A percentile compares a stretch with the other conserved stretches of the same genome.
Evolutionary conservation across 2,329 filamentous ascomycete genomes (phyloP).

Genomic region (Fusarium protoensiforme): DNA sequence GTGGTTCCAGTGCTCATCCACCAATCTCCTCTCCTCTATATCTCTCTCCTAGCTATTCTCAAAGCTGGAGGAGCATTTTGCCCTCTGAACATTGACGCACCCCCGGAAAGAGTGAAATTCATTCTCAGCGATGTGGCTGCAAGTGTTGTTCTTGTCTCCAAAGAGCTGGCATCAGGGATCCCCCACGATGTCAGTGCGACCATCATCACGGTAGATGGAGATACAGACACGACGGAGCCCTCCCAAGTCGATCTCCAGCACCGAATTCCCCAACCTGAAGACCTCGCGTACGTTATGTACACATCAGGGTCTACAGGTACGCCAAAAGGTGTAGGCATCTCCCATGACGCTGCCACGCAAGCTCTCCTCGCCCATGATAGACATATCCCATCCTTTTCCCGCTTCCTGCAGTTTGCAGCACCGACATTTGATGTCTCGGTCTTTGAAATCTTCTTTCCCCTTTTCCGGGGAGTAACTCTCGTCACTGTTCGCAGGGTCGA

Average conservation of each 20-base stretch:
- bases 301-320: slow-evolving; percentile 91
- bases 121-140: slow-evolving; percentile 83
- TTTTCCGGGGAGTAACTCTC: slow-evolving; percentile 78
- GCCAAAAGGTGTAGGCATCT: slow-evolving; percentile 88
- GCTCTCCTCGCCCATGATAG: slow-evolving; percentile 83
- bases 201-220: slow-evolving; percentile 52
- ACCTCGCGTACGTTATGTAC: slow-evolving; percentile 90
- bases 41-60: slow-evolving; percentile 80
- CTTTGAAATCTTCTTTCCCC: slow-evolving; percentile 93
- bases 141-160: slow-evolving; percentile 72
- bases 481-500: slow-evolving; percentile 75
- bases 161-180: slow-evolving; percentile 56
- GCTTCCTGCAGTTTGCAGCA: slow-evolving; percentile 91
- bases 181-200: slow-evolving; percentile 46
- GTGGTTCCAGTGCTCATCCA: slow-evolving; percentile 82
- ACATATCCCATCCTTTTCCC: slow-evolving; percentile 78
- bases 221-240: not conserved
- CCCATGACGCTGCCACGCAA: slow-evolving; percentile 83
- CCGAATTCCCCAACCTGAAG: slow-evolving; percentile 44
- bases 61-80: slow-evolving; percentile 89
- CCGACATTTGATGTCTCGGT: slow-evolving; percentile 95
- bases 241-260: slow-evolving; percentile 8
- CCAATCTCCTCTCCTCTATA: slow-evolving; percentile 82
- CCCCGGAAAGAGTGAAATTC: slow-evolving; percentile 80
- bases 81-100: slow-evolving; percentile 82